Evolutionary conservation across 1,139 yeast genomes (phyloP).

Genomic region (Saccharomyces pastorianus): DNA sequence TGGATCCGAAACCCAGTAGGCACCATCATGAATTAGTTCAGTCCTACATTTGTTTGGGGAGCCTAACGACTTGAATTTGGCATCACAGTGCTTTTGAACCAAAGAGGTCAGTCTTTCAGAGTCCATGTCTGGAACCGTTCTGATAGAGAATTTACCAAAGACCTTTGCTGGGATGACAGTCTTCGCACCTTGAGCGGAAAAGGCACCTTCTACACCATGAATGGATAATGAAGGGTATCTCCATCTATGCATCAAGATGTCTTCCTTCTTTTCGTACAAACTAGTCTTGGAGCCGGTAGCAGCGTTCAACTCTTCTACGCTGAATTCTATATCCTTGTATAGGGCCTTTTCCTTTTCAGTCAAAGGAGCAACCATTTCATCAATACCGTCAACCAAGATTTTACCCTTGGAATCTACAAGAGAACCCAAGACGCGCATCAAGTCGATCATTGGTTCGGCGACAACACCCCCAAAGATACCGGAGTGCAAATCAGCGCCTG

Average conservation of each 20-base stretch:
- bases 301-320: slow-evolving; percentile 72
- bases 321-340: slow-evolving; percentile 80
- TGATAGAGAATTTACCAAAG: slow-evolving; percentile 85
- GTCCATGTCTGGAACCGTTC: slow-evolving; percentile 94
- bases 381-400: slow-evolving; percentile 78
- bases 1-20: slow-evolving; percentile 94
- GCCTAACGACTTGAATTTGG: slow-evolving; percentile 53
- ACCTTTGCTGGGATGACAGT: slow-evolving; percentile 97
- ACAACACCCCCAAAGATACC: slow-evolving; percentile 97
- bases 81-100: slow-evolving; percentile 63
- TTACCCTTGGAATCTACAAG: slow-evolving; percentile 77
- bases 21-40: slow-evolving; percentile 87
- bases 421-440: slow-evolving; percentile 63
- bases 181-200: slow-evolving; percentile 90
- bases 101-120: slow-evolving; percentile 67
- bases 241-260: slow-evolving; percentile 95
- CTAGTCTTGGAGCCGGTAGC: slow-evolving; percentile 86
- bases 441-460: slow-evolving; percentile 96
- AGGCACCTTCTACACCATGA: slow-evolving; percentile 98
- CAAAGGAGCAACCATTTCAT: slow-evolving; percentile 91
- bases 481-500: slow-evolving; percentile 94
- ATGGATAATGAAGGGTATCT: slow-evolving; percentile 91
- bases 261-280: slow-evolving; percentile 67
- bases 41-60: slow-evolving; percentile 70
- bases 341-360: slow-evolving; percentile 69